These are phyloP conservation scores for Prunella vulgaris DNA, from an alignment of 257 asterid species.

Conservation along the genomic window DNA sequence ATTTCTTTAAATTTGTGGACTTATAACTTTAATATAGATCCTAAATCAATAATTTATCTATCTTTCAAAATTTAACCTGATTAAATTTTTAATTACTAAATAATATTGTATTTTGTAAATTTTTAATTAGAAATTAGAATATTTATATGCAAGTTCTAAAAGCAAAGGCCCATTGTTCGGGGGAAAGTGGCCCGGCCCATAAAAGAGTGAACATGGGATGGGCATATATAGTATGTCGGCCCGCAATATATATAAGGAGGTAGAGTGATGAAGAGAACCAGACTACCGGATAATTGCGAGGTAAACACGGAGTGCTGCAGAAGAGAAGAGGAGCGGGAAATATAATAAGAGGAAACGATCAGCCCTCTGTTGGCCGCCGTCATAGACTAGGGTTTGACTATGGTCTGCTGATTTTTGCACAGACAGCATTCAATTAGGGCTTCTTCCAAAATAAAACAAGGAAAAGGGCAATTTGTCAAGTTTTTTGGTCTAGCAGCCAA, in stretches of 20 bases:
- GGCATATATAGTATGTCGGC: background rate
- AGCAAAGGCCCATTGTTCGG: no score
- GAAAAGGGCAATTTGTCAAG: background rate
- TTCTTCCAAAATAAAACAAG: background rate
- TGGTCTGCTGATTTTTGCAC: background rate
- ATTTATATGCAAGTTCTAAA: no score
- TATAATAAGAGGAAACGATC: background rate
- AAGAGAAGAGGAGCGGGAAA: background rate
- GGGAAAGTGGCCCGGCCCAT: no score
- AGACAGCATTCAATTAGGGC: background rate
- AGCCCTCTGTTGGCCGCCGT: background rate
- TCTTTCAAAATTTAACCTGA: no score
- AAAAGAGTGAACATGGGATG: background rate
- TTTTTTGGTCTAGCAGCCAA: conserved; percentile 5
- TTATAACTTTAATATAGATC: no score
- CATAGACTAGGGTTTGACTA: background rate
- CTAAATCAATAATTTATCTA: no score
- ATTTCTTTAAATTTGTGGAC: no score
- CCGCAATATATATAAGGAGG: background rate
- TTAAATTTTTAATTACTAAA: no score
- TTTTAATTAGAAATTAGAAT: no score
- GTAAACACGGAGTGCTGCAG: background rate
- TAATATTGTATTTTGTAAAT: no score
- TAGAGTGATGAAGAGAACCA: background rate
- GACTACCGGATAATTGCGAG: background rate